Conservation (phyloP, 257 asterid species). For the Ophiorrhiza pumila region DNA sequence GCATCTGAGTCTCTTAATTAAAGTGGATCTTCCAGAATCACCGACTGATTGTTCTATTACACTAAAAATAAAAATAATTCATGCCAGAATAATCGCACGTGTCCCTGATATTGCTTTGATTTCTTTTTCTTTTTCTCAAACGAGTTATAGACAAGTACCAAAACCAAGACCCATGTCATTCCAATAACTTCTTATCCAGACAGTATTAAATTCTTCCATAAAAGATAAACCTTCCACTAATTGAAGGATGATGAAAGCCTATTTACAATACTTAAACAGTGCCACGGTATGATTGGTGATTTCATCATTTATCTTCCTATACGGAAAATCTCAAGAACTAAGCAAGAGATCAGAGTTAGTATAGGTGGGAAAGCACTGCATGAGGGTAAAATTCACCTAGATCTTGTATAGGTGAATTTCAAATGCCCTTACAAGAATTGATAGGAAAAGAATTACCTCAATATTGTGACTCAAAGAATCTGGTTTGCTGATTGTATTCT, state of each 20-base stretch:
- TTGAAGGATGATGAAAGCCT: background rate
- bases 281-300: background rate
- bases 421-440: background rate
- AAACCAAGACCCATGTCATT: background rate
- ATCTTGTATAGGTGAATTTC: background rate
- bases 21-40: background rate
- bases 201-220: background rate
- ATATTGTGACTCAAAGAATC: background rate
- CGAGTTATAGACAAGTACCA: background rate
- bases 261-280: background rate
- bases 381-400: background rate
- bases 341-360: too few species aligned
- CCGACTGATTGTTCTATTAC: background rate
- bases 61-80: background rate
- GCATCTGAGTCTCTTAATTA: background rate
- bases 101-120: background rate
- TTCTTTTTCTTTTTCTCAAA: too few species aligned
- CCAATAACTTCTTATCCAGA: background rate
- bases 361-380: background rate
- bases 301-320: background rate
- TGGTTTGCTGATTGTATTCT: background rate
- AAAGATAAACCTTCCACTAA: too few species aligned
- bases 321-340: background rate
- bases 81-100: too few species aligned
- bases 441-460: background rate